Evolutionary conservation across 1,139 yeast genomes (phyloP).

Genomic region (Suhomyces maxii): DNA sequence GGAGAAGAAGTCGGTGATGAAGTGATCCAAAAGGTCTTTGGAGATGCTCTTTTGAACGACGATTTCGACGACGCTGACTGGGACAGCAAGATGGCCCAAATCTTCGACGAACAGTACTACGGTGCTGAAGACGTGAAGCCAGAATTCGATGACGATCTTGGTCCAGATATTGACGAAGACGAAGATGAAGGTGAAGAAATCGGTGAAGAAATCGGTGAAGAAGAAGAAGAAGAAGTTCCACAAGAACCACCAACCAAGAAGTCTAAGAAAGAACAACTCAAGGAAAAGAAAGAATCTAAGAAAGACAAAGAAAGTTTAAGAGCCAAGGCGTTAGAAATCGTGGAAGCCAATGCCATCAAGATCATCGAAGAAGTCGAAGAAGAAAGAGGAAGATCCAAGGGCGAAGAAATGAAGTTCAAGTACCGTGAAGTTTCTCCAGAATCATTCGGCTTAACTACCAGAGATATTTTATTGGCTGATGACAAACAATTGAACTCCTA

Average conservation of each 20-base stretch:
- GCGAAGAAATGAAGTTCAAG: slow-evolving; percentile 59
- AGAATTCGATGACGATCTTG: slow-evolving; percentile 30
- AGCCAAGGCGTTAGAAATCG: slow-evolving; percentile 70
- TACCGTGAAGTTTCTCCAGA: slow-evolving; percentile 97
- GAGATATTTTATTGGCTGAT: slow-evolving; percentile 89
- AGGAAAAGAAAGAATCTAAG: slow-evolving; percentile 61
- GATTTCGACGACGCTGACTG: slow-evolving; percentile 92
- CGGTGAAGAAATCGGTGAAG: slow-evolving; percentile 25
- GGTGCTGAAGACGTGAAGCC: slow-evolving; percentile 52
- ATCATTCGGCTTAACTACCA: slow-evolving; percentile 77
- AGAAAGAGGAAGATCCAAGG: slow-evolving; percentile 55
- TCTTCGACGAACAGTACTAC: slow-evolving; percentile 82
- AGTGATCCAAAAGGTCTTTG: slow-evolving; percentile 61
- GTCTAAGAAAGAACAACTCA: slow-evolving; percentile 50
- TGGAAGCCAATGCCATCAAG: slow-evolving; percentile 43
- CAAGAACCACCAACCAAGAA: slow-evolving; percentile 34
- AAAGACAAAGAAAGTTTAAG: slow-evolving; percentile 61
- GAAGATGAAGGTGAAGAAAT: slow-evolving; percentile 17
- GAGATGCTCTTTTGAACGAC: slow-evolving; percentile 73
- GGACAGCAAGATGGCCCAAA: slow-evolving; percentile 84
- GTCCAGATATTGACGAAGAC: slow-evolving; percentile 29
- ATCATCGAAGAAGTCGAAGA: slow-evolving; percentile 66
- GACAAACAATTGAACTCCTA: slow-evolving; percentile 81
- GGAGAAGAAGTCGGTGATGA: slow-evolving; percentile 75
- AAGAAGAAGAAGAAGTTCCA: slow-evolving; percentile 39